Evolutionary conservation across 1,139 yeast species (phyloP), one percentile per base, ranked within the genome.

Genomic region (Debaryomycetaceae sp.): DNA sequence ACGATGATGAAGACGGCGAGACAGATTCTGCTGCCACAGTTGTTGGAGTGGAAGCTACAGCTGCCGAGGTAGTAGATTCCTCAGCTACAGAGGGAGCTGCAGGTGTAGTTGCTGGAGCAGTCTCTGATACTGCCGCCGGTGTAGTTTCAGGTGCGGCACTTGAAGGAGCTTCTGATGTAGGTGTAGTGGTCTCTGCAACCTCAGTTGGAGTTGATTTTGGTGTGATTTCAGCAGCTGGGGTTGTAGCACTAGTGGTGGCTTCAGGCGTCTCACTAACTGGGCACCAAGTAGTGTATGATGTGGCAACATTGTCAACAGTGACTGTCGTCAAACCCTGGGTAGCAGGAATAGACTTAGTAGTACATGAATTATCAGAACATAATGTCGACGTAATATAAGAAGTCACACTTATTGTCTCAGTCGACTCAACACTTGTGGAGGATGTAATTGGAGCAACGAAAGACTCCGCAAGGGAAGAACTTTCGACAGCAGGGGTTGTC

Each of bases 251-350:
- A 14, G 22, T n/a, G 8, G 6, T 2, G 20, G 23, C 22, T 6
- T 7, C 6, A 36, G 24, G 5, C 7, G 20, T 6, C 31, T 27
- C 31, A 20, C 24, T 14, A 17, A 37, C 34, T 1, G 50, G 52
- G 41, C 65, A 63, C 53, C 55, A 62, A 20, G 71, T 62, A 36
- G 66, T 61, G 52, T 59, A 61, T 24, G 57, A 44, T 13, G 66
- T 57, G 38, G 44, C 47, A 11, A 40, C 42, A 27, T 49, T 50
- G 5, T 45, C 43, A 6, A 39, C 35, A 7, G 52, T 51, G 36
- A 44, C 29, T 11, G 54, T 50, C 3, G 40, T 40, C 20, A 36
- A 20, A 14, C 44, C 43, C 27, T 34, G 41, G 14, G 48, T 45
- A 7, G 47, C 47, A 24, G 43, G 23, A 20, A 38, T 22, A 14